These are phyloP conservation scores for Globisporangium lucens DNA, from an alignment of 352 stramenopile species.

Conservation along the genomic window DNA sequence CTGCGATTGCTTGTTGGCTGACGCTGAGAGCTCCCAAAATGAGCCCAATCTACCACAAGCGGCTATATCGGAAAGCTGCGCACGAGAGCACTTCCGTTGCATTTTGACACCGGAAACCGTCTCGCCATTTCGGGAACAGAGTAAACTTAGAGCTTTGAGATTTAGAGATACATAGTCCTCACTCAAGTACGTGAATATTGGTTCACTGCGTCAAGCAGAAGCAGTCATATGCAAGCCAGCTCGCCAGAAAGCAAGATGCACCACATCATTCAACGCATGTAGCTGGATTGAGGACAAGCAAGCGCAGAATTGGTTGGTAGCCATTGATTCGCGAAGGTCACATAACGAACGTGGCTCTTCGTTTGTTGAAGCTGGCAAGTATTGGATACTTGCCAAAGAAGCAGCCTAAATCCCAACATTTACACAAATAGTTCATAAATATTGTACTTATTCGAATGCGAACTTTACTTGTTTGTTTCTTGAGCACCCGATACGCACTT, in stretches of 20 bases:
- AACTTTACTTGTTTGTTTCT: not conserved
- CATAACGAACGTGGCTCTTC: no score
- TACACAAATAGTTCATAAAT: not conserved
- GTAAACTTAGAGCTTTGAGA: slow-evolving; percentile 1
- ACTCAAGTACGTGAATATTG: no score
- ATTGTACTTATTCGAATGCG: not conserved
- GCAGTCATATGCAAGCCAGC: not conserved
- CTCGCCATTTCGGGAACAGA: not conserved
- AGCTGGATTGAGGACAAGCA: no score
- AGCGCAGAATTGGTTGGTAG: not conserved
- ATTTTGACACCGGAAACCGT: not conserved
- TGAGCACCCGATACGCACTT: not conserved
- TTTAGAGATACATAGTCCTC: not conserved
- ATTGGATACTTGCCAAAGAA: not conserved
- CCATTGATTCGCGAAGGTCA: not conserved
- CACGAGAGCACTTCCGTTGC: not conserved
- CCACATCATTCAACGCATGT: no score
- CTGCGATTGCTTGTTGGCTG: not conserved
- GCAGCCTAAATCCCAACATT: not conserved
- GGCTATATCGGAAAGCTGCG: not conserved
- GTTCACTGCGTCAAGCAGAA: no score
- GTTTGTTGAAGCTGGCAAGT: not conserved
- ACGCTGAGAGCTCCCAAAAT: not conserved
- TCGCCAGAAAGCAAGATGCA: no score
- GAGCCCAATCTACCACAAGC: not conserved